These are phyloP conservation scores for Kockovaella imperatae DNA, from an alignment of 768 basidiomycete genomes.

Conservation along the genomic window DNA sequence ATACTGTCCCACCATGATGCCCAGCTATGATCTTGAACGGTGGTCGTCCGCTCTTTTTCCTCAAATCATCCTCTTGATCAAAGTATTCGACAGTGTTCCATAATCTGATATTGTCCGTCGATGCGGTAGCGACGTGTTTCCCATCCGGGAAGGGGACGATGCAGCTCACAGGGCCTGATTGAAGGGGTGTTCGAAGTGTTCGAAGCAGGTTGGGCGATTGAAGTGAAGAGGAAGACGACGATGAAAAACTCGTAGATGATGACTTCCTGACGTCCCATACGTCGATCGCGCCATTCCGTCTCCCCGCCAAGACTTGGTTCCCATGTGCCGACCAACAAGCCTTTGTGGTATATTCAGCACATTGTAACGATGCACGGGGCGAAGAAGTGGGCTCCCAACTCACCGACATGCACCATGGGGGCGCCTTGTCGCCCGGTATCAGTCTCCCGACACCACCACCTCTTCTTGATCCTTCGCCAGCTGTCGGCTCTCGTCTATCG, in stretches of 20 bases:
- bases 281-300: slow-evolving; percentile 82
- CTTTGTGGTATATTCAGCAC: slow-evolving; percentile 47
- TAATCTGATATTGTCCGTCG: slow-evolving; percentile 81
- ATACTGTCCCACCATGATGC: slow-evolving; percentile 89
- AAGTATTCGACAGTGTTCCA: slow-evolving; percentile 83
- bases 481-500: slow-evolving; percentile 61
- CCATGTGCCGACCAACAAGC: slow-evolving; percentile 92
- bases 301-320: slow-evolving; percentile 77
- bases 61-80: slow-evolving; percentile 58
- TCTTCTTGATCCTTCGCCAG: slow-evolving; percentile 44
- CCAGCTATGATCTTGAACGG: slow-evolving; percentile 94
- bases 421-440: slow-evolving; percentile 83
- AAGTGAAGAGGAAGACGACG: slow-evolving; percentile 54
- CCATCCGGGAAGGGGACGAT: slow-evolving; percentile 86
- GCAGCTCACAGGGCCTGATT: slow-evolving; percentile 85
- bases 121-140: slow-evolving; percentile 84
- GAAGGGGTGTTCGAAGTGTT: slow-evolving; percentile 73
- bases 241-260: no score
- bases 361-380: not conserved
- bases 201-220: slow-evolving; percentile 70
- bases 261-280: slow-evolving; percentile 88
- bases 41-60: slow-evolving; percentile 53
- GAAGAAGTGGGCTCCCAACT: slow-evolving; percentile 30
- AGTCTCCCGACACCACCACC: slow-evolving; percentile 81
- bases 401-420: slow-evolving; percentile 94